Conservation (phyloP, 2,329 filamentous ascomycete species). For the Colletotrichum filicis region DNA sequence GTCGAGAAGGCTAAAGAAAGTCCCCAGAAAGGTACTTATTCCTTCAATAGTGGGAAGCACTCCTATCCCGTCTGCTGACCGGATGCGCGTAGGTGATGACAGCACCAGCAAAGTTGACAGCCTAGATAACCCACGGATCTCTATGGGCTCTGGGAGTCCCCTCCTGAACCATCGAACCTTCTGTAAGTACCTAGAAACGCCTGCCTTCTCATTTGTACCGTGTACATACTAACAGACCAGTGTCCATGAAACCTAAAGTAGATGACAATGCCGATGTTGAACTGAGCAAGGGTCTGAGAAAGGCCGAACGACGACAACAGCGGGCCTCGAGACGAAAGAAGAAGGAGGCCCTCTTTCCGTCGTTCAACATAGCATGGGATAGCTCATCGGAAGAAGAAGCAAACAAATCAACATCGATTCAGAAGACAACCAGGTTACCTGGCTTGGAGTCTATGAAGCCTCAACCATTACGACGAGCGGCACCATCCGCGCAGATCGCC, state of each 20-base stretch:
- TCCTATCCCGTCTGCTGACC: not conserved
- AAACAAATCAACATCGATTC: too few species aligned
- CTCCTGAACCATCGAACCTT: slow-evolving; percentile 15
- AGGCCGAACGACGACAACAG: not conserved
- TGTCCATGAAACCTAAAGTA: slow-evolving; percentile 26
- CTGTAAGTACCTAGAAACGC: not conserved
- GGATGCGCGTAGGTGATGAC: not conserved
- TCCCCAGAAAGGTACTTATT: slow-evolving; percentile 9
- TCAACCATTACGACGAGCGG: not conserved
- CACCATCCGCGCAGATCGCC: not conserved
- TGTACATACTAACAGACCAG: slow-evolving; percentile 1
- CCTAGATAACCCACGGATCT: not conserved
- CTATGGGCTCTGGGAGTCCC: not conserved
- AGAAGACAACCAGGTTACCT: not conserved
- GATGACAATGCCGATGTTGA: slow-evolving; percentile 26
- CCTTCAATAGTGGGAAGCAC: not conserved
- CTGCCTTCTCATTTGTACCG: too few species aligned
- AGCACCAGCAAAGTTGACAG: not conserved
- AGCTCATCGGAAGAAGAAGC: not conserved
- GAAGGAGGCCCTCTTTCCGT: not conserved
- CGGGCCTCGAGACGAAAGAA: slow-evolving; percentile 2
- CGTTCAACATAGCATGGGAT: not conserved
- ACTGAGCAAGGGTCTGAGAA: slow-evolving; percentile 23
- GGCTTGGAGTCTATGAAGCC: not conserved
- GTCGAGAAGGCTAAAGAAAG: slow-evolving; percentile 41